A percentile compares a stretch with the other conserved stretches of the same genome.
Conservation (phyloP, 2,329 filamentous ascomycete species). For the Parasarocladium wereldwijsianum region DNA sequence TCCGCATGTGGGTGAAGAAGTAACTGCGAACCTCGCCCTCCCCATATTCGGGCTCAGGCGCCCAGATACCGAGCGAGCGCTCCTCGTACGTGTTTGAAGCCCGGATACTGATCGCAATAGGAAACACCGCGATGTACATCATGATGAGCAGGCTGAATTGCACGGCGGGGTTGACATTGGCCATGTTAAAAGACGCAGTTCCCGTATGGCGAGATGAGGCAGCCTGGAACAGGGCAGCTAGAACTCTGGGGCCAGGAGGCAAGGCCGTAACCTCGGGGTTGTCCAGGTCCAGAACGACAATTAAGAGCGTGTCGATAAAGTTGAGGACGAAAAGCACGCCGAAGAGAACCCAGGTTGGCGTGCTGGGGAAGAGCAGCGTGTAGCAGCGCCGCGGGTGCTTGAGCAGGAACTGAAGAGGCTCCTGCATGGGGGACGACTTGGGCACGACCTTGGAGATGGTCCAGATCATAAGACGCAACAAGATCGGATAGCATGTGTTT, state of each 20-base stretch:
- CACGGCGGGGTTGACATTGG: slow-evolving; percentile 34
- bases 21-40: slow-evolving; percentile 15
- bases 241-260: slow-evolving; percentile 27
- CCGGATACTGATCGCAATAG: slow-evolving; percentile 46
- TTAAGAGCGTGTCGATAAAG: slow-evolving; percentile 38
- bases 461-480: slow-evolving; percentile 45
- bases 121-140: slow-evolving; percentile 52
- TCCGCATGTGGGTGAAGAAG: slow-evolving; percentile 18
- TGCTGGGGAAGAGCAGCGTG: slow-evolving; percentile 44
- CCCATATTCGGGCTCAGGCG: slow-evolving; percentile 15
- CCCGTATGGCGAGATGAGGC: slow-evolving; percentile 30
- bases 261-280: slow-evolving; percentile 33
- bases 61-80: slow-evolving; percentile 43
- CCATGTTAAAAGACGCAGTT: slow-evolving; percentile 34
- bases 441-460: slow-evolving; percentile 30
- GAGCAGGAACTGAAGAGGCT: slow-evolving; percentile 40
- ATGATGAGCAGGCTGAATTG: slow-evolving; percentile 46
- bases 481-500: slow-evolving; percentile 41
- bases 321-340: slow-evolving; percentile 35
- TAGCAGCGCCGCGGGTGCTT: slow-evolving; percentile 49
- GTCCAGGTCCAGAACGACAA: slow-evolving; percentile 33
- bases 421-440: slow-evolving; percentile 19
- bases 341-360: slow-evolving; percentile 44
- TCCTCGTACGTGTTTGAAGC: slow-evolving; percentile 49
- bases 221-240: slow-evolving; percentile 45